Base-by-base conservation (phyloP, 805 yeast species). In the Zygoascus ofunaensis region DNA sequence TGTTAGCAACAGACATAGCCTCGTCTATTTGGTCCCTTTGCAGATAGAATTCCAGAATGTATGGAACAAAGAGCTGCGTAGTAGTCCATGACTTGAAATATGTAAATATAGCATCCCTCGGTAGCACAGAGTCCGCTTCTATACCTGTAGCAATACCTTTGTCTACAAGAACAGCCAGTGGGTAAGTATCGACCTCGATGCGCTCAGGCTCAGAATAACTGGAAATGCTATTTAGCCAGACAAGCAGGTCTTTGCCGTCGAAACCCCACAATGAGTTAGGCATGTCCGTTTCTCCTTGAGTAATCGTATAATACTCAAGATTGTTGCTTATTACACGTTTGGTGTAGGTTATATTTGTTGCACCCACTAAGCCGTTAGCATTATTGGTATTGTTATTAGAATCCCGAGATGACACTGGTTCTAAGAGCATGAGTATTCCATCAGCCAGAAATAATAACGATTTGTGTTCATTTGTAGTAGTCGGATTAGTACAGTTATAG, bases 101-200 rank as follows among this genome's bases (percentile, higher is more conserved):
- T 5, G 60, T 44, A 48, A 64, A 64, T 1, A 54, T 37, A 20
- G 59, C 61, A 15, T 62, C 64, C 10, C 56, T 51, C 34, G 69
- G 54, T 12, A 54, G 52, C 12, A 64, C 54, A 8, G 64, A 52
- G 44, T 72, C 76, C 7, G 72, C 57, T 43, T 74, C 79, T n/a
- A 73, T 56, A 4, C 79, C 76, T 42, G 72, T 62, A 5, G 74
- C 58, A 41, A 73, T 59, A 28, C 77, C 78, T 45, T 74, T 72
- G 30, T 63, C 66, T n/a, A 63, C 49, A 30, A 73, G 60, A 28
- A 71, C 60, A 3, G 74, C 68, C 19, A 75, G 57, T 0, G 80
- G 80, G 53, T 74, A 75, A n/a, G 72, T 63, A 24, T 70, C 72
- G n/a, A 69, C 55, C 45, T 46, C 65, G 3, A 62, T 54, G 12